Evolutionary conservation across 257 asterid genomes (phyloP).

Genomic region (Sherardia arvensis): DNA sequence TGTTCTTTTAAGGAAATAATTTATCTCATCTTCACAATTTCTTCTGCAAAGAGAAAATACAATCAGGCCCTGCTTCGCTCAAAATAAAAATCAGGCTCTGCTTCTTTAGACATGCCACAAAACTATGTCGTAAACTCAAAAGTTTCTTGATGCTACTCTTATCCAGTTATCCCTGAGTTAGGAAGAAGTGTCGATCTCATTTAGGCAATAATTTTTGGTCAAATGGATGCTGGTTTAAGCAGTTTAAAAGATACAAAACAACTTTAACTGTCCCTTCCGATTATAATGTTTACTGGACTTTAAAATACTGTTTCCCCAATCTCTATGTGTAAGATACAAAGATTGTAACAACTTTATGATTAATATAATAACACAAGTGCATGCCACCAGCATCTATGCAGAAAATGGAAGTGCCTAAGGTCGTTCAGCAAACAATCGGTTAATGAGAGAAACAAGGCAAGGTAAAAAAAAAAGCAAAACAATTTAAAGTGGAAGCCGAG

Average conservation of each 20-base stretch:
- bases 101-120: neutral
- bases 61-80: neutral
- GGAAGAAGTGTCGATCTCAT: neutral
- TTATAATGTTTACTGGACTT: neutral
- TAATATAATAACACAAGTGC: neutral
- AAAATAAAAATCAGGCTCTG: neutral
- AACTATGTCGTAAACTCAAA: neutral
- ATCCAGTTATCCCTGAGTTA: neutral
- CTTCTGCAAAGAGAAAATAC: constrained; percentile 23
- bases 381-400: neutral
- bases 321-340: neutral
- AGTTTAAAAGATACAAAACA: neutral
- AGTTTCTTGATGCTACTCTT: neutral
- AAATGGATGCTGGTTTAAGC: neutral
- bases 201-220: neutral
- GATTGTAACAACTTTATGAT: neutral
- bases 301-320: neutral
- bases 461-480: constrained; percentile 4
- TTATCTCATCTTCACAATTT: constrained; percentile 33
- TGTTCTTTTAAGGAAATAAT: constrained; percentile 33
- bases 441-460: neutral
- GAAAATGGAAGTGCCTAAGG: neutral
- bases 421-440: neutral
- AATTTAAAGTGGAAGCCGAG: constrained; percentile 7
- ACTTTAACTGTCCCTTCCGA: neutral